phyloP scores from a whole-genome alignment of 2,329 filamentous ascomycete genomes.

The Trichoderma simmonsii region DNA sequence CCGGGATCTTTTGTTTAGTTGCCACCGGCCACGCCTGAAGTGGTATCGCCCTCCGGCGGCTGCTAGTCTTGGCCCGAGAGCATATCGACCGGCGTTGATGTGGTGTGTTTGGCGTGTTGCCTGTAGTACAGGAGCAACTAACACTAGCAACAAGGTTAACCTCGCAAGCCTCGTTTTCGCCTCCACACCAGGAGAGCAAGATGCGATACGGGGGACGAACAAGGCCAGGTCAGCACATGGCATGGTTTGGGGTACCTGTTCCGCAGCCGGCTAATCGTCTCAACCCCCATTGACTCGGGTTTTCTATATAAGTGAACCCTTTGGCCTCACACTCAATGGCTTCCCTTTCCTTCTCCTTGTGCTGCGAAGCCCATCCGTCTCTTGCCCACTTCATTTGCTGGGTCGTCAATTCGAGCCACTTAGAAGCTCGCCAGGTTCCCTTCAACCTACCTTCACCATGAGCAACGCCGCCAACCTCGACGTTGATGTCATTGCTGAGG shows the following conservation, averaged over 20 bases:
- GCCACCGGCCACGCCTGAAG: slow-evolving; percentile 22
- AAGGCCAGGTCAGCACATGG: slow-evolving; percentile 6
- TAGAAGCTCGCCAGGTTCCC: not conserved
- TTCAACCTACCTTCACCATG: slow-evolving; percentile 27
- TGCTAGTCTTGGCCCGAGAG: slow-evolving; percentile 23
- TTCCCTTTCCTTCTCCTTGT: slow-evolving; percentile 10
- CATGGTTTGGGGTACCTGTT: not conserved
- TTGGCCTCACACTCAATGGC: not conserved
- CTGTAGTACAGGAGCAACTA: not conserved
- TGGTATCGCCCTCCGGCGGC: slow-evolving; percentile 25
- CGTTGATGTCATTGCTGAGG: slow-evolving; percentile 35
- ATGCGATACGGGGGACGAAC: not conserved
- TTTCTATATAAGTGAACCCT: slow-evolving; percentile 14
- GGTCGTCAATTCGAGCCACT: slow-evolving; percentile 3
- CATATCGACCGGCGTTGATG: not conserved
- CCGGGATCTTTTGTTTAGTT: slow-evolving; percentile 25
- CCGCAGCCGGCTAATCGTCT: not conserved
- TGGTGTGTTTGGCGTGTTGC: not conserved
- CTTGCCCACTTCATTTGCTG: not conserved
- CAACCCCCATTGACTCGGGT: not conserved
- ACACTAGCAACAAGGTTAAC: not conserved
- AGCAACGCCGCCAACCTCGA: slow-evolving; percentile 36
- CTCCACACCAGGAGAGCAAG: not conserved
- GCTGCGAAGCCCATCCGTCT: slow-evolving; percentile 13
- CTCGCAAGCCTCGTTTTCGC: not conserved